Evolutionary conservation across 2,329 filamentous ascomycete species (phyloP), one percentile per base, ranked within the genome.

Genomic region (Neospermospora avenae): DNA sequence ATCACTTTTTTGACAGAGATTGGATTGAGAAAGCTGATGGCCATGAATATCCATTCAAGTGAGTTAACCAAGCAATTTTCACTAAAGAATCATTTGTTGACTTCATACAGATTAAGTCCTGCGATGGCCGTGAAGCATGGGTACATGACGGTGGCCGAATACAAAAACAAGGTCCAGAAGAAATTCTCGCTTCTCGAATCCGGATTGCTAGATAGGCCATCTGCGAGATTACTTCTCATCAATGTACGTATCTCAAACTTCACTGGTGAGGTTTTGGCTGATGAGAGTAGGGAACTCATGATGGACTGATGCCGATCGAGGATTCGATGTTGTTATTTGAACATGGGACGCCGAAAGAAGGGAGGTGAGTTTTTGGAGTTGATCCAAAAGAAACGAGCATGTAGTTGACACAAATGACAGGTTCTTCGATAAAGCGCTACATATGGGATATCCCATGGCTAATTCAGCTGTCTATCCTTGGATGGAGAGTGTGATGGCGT

Each of bases 281-380:
- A 58, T 22, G 16, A 1, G 1, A 45, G 22, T 63, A 86, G 79
- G 85, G 86, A 8, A 83, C 80, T 3, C 76, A 80, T 57, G 86
- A 89, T 65, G 85, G 85, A 0, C 73, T 88, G 46, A 87, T 87
- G 78, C 86, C 86, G 0, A 86, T 89, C 59, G 86, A 89, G 68
- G 86, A 89, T 68, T 85, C 79, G 14, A 81, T 86, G 74, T 74
- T 89, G 55, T 74, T 88, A 57, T 82, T 87, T 65, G 84, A 87
- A 70, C 80, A 87, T 65, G 86, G 86, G 2, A 79, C 77, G 34
- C 84, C 84, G 13, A 89, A 89, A 74, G 85, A 88, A 73, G 84
- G 78, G 11, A 78, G 85, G 52, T 86, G 10, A n/a, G 49, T n/a
- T 1, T 7, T 10, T 25, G 37, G 16, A 10, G 11, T 41, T 13